Percentiles rank a stretch among this genome's conserved stretches.
These are phyloP conservation scores for Yamadazyma olivae DNA, from an alignment of 805 yeast genomes.

Conservation along the genomic window DNA sequence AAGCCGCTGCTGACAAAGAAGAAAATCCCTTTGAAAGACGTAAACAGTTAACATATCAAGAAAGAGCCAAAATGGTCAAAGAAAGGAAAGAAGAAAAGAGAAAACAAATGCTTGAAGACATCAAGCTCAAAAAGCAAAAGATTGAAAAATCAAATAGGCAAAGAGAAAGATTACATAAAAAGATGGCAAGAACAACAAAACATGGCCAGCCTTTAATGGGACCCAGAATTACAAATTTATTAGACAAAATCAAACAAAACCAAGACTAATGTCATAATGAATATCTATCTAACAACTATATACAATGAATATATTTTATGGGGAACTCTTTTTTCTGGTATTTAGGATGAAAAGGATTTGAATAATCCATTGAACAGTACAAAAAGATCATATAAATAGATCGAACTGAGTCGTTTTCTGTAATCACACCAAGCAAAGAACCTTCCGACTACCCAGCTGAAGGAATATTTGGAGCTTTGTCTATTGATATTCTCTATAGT, in stretches of 20 bases:
- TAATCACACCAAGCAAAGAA: slow-evolving; percentile 31
- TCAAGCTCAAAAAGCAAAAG: slow-evolving; percentile 34
- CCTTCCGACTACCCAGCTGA: slow-evolving; percentile 13
- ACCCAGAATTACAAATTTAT: slow-evolving; percentile 73
- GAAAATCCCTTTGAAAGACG: slow-evolving; percentile 1
- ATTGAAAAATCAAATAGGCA: slow-evolving; percentile 37
- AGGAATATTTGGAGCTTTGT: slow-evolving; percentile 16
- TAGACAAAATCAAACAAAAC: slow-evolving; percentile 63
- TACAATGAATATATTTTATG: slow-evolving; percentile 2
- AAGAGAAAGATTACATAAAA: slow-evolving; percentile 41
- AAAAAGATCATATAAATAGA: slow-evolving; percentile 29
- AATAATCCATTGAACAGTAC: background rate
- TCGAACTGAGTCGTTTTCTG: slow-evolving; percentile 27
- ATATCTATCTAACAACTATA: background rate
- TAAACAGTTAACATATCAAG: slow-evolving; percentile 31
- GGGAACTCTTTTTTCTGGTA: too few relatives aligned
- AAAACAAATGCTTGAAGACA: slow-evolving; percentile 34
- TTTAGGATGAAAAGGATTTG: too few relatives aligned
- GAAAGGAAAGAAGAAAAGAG: slow-evolving; percentile 45
- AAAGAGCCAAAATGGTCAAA: slow-evolving; percentile 42
- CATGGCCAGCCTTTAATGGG: slow-evolving; percentile 91
- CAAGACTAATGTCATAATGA: too few relatives aligned
- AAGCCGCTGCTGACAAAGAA: background rate
- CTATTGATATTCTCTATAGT: slow-evolving; percentile 39
- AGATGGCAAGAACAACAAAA: slow-evolving; percentile 50